A percentile compares a stretch with the other conserved stretches of the same genome.
Conservation (phyloP, 306 rosid genomes). For the Lupinus albus region DNA sequence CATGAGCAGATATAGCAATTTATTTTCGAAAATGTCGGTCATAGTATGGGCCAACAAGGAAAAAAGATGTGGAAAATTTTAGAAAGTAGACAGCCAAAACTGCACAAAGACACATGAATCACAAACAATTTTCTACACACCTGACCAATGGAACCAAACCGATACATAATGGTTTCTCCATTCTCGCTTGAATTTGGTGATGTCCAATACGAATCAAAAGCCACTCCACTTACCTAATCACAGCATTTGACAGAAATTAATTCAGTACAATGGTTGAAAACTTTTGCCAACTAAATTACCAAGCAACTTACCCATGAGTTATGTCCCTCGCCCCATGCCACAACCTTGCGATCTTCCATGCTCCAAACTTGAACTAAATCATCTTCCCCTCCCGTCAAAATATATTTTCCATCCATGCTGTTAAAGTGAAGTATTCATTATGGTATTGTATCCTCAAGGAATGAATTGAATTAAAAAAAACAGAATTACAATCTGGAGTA, state of each 20-base stretch:
- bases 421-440: conserved; percentile 25
- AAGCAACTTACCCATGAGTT: conserved; percentile 83
- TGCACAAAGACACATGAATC: not conserved
- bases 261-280: conserved; percentile 33
- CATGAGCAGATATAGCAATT: conserved; percentile 27
- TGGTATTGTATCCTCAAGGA: conserved; percentile 22
- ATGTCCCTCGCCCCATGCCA: conserved; percentile 99
- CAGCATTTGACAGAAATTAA: conserved; percentile 37
- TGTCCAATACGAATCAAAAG: conserved; percentile 94
- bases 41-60: conserved; percentile 15
- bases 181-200: conserved; percentile 80
- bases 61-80: not conserved
- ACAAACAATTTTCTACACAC: conserved; percentile 42
- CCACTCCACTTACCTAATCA: conserved; percentile 95
- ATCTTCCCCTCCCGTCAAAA: conserved; percentile 98
- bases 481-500: not conserved
- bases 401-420: conserved; percentile 92
- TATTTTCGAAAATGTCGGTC: conserved; percentile 10
- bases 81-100: conserved; percentile 8
- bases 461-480: conserved; percentile 11
- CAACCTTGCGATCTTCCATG: conserved; percentile 96
- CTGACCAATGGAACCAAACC: conserved; percentile 99
- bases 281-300: conserved; percentile 23
- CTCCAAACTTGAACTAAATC: conserved; percentile 99
- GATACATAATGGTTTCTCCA: conserved; percentile 74